Conservation (phyloP, 805 yeast genomes). For the Saturnispora zaruensis region DNA sequence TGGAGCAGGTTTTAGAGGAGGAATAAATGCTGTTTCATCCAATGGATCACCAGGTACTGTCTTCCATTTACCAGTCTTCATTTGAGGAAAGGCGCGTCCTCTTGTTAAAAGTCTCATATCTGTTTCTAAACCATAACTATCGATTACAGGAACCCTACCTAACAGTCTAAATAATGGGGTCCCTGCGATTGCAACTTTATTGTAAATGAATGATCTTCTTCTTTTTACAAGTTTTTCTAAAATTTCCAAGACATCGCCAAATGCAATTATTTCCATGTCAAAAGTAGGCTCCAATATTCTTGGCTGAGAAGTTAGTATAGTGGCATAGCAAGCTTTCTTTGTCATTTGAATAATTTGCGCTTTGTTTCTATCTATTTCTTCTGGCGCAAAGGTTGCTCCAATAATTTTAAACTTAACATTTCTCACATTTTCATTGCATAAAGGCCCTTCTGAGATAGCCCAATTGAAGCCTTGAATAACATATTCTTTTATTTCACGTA, state of each 20-base stretch:
- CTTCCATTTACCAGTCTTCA: conserved; percentile 65
- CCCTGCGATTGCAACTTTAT: conserved; percentile 53
- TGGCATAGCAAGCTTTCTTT: conserved; percentile 76
- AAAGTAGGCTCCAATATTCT: conserved; percentile 76
- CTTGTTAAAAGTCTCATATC: conserved; percentile 71
- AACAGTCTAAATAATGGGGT: conserved; percentile 55
- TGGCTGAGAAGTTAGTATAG: conserved; percentile 71
- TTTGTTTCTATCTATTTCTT: conserved; percentile 41
- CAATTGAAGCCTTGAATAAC: conserved; percentile 75
- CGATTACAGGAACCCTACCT: conserved; percentile 79
- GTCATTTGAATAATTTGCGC: conserved; percentile 77
- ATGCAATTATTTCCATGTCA: conserved; percentile 49
- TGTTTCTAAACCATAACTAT: conserved; percentile 81
- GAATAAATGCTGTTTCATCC: conserved; percentile 54
- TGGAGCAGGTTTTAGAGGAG: conserved; percentile 70
- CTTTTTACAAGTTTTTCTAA: conserved; percentile 36
- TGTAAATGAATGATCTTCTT: conserved; percentile 59
- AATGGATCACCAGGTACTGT: conserved; percentile 88
- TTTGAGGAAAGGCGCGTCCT: conserved; percentile 67
- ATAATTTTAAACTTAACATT: conserved; percentile 63
- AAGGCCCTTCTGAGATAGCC: conserved; percentile 81
- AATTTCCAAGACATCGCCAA: conserved; percentile 27
- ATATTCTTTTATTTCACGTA: conserved; percentile 41
- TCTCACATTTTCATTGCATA: conserved; percentile 77
- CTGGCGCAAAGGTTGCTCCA: conserved; percentile 45